Evolutionary conservation across 805 yeast genomes (phyloP).

Genomic region (Alloascoidea hylecoeti): DNA sequence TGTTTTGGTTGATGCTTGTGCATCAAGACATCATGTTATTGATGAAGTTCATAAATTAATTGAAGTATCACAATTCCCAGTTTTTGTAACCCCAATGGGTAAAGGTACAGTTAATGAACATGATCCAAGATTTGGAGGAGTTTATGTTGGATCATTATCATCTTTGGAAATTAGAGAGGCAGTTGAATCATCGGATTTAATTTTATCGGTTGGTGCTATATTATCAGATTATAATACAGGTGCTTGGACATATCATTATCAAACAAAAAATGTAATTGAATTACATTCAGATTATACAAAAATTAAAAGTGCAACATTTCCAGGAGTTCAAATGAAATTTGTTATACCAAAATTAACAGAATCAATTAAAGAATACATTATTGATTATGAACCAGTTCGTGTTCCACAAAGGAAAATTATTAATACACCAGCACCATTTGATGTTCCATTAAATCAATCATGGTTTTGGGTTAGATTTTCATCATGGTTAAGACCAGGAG

Average conservation of each 20-base stretch:
- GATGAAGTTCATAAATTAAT: constrained; percentile 50
- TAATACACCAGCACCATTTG: constrained; percentile 37
- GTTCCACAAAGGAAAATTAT: constrained; percentile 41
- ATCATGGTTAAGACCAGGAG: constrained; percentile 39
- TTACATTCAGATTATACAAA: constrained; percentile 42
- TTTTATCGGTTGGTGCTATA: constrained; percentile 70
- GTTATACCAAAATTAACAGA: constrained; percentile 17
- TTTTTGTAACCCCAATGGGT: constrained; percentile 85
- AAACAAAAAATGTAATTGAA: constrained; percentile 39
- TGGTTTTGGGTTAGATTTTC: constrained; percentile 38
- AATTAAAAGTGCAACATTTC: constrained; percentile 34
- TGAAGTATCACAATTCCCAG: constrained; percentile 61
- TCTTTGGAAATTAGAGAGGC: constrained; percentile 55
- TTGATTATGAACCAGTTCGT: constrained; percentile 30
- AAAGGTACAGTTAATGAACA: constrained; percentile 66
- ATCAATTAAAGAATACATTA: constrained; percentile 21
- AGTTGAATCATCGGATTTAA: constrained; percentile 63
- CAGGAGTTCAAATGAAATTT: constrained; percentile 38
- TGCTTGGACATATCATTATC: constrained; percentile 46
- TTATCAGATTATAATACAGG: constrained; percentile 87
- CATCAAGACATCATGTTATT: constrained; percentile 59
- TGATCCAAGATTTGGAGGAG: constrained; percentile 68
- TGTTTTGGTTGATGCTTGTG: constrained; percentile 79
- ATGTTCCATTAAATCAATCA: constrained; percentile 20
- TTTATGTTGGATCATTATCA: constrained; percentile 73